These are phyloP conservation scores for Paecilomyces sp. DNA, from an alignment of 2,329 filamentous ascomycete genomes.

Conservation along the genomic window DNA sequence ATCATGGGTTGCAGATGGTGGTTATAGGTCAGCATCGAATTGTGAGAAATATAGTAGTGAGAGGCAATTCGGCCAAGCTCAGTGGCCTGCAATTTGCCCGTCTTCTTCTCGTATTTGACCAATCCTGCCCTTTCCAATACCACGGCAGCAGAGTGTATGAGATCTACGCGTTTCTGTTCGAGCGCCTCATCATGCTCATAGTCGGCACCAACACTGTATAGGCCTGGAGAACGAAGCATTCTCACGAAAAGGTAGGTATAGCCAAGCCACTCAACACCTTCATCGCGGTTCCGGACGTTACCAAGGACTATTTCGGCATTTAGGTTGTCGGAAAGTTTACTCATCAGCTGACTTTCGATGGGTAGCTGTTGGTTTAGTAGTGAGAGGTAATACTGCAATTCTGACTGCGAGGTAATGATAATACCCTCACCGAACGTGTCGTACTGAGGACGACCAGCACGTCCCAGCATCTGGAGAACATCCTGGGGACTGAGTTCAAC, in stretches of 20 bases:
- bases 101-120: slow-evolving; percentile 92
- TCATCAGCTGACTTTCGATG: slow-evolving; percentile 93
- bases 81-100: slow-evolving; percentile 79
- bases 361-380: slow-evolving; percentile 94
- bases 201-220: slow-evolving; percentile 93
- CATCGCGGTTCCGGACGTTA: slow-evolving; percentile 83
- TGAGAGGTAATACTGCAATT: slow-evolving; percentile 96
- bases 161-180: slow-evolving; percentile 95
- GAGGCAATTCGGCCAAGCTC: slow-evolving; percentile 93
- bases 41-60: slow-evolving; percentile 96
- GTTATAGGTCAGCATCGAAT: slow-evolving; percentile 96
- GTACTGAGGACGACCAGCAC: slow-evolving; percentile 91
- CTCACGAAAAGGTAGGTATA: slow-evolving; percentile 98
- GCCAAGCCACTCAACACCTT: slow-evolving; percentile 97
- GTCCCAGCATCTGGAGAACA: slow-evolving; percentile 96
- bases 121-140: slow-evolving; percentile 82
- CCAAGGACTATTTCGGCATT: slow-evolving; percentile 95
- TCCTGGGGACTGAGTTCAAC: slow-evolving; percentile 96
- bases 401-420: slow-evolving; percentile 90
- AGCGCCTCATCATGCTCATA: slow-evolving; percentile 88
- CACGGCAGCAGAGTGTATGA: slow-evolving; percentile 86
- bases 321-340: slow-evolving; percentile 87
- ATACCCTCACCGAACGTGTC: slow-evolving; percentile 98
- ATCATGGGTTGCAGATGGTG: slow-evolving; percentile 90
- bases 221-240: slow-evolving; percentile 88